Conservation (phyloP, 345 rosid genomes). For the Eucalyptus tenuipes region DNA sequence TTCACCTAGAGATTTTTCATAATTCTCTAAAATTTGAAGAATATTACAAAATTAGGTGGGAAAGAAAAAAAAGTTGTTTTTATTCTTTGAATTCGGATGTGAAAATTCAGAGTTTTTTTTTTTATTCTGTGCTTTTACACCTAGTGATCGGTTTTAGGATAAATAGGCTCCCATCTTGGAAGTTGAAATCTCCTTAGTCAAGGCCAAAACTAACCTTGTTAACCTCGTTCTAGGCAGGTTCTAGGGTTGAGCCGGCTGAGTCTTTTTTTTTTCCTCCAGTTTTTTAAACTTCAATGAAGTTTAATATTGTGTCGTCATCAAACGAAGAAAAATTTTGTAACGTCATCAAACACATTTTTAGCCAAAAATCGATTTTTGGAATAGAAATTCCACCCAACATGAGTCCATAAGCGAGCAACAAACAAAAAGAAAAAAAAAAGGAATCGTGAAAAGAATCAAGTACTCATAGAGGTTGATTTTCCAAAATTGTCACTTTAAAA, state of each 20-base stretch:
- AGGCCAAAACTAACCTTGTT: background rate
- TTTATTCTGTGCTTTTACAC: background rate
- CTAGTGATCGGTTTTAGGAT: background rate
- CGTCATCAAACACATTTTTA: too few relatives aligned
- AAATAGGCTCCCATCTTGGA: background rate
- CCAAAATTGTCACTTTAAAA: too few relatives aligned
- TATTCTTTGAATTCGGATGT: background rate
- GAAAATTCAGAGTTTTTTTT: too few relatives aligned
- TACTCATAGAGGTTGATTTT: too few relatives aligned
- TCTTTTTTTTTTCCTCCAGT: rapidly evolving
- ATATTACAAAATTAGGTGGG: background rate
- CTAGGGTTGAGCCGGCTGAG: rapidly evolving
- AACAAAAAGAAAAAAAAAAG: too few relatives aligned
- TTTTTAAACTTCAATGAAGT: too few relatives aligned
- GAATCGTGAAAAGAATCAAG: too few relatives aligned
- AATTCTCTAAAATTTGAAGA: background rate
- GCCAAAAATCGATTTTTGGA: too few relatives aligned
- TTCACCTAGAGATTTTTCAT: background rate
- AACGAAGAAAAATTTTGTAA: too few relatives aligned
- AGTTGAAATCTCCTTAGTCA: background rate
- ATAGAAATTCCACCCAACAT: too few relatives aligned
- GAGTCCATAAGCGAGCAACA: too few relatives aligned
- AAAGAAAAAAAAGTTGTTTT: background rate
- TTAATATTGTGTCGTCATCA: too few relatives aligned
- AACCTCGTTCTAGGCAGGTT: background rate